Base-by-base conservation (phyloP, 176 grass and related monocot genomes). In the Zizania latifolia region DNA sequence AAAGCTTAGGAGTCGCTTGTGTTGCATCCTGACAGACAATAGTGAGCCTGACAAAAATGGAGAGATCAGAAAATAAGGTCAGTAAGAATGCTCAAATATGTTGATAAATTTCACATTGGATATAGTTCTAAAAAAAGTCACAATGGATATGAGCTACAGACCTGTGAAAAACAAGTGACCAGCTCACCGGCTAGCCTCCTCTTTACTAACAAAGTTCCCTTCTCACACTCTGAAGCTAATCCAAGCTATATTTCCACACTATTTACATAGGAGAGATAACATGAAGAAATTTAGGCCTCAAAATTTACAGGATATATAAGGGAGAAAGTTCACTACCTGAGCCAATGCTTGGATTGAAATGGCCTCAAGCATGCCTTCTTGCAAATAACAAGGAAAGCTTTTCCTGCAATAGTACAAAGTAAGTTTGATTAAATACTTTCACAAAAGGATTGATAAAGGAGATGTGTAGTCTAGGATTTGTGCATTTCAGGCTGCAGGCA, bases 171-270 rank as follows among this genome's bases (percentile, higher is more conserved):
- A 75, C 93, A 97, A 68, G n/a, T n/a, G n/a, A n/a, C n/a, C n/a
- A n/a, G n/a, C n/a, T n/a, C n/a, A n/a, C n/a, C n/a, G n/a, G n/a
- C n/a, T n/a, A n/a, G n/a, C n/a, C n/a, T n/a, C n/a, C n/a, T n/a
- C n/a, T n/a, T n/a, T n/a, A n/a, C n/a, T n/a, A n/a, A n/a, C n/a
- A n/a, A n/a, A n/a, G n/a, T n/a, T n/a, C n/a, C n/a, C n/a, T n/a
- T n/a, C n/a, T n/a, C n/a, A n/a, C n/a, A n/a, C n/a, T n/a, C n/a
- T n/a, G n/a, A n/a, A n/a, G n/a, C n/a, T n/a, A n/a, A n/a, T n/a
- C n/a, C 94, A 57, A 97, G 83, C 76, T 97, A 90, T 87, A 97
- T 91, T 83, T 97, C 94, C 46, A 67, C 85, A 82, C 94, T 97
- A 22, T 43, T 50, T n/a, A 29, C 6, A 50, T 56, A 67, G 19